Conservation (phyloP, 129 eudicot species). For the Mikania micrantha region DNA sequence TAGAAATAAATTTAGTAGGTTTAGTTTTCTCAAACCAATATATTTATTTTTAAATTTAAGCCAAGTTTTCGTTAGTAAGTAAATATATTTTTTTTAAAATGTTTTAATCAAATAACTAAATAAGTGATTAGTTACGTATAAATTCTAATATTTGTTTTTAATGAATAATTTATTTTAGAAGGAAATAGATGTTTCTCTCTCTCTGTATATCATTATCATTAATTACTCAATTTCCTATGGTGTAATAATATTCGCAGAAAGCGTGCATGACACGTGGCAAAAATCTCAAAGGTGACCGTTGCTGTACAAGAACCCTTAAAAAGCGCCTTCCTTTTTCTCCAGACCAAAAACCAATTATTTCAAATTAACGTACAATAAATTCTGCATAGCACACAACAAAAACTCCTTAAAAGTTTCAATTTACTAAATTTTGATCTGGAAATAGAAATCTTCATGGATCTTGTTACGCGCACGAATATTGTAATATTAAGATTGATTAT, state of each 20-base stretch:
- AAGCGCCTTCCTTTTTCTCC: constrained; percentile 5
- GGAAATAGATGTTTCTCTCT: background rate
- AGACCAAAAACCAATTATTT: background rate
- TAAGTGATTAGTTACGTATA: too few species aligned
- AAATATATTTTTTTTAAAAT: too few species aligned
- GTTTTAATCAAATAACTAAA: too few species aligned
- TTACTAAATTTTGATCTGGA: constrained; percentile 11
- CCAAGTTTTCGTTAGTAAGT: too few species aligned
- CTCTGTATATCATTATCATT: constrained; percentile 10
- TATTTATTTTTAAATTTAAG: too few species aligned
- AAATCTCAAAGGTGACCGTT: constrained; percentile 36
- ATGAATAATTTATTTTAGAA: background rate
- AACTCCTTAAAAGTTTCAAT: constrained; percentile 16
- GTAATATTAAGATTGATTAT: constrained; percentile 21
- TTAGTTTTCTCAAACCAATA: too few species aligned
- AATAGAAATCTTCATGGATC: constrained; percentile 10
- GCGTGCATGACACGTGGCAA: constrained; percentile 18
- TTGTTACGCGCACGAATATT: constrained; percentile 18
- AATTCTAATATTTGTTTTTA: too few species aligned
- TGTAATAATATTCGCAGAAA: constrained; percentile 12
- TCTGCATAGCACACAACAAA: background rate
- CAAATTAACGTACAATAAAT: constrained; percentile 12
- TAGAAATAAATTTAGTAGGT: too few species aligned
- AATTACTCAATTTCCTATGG: constrained; percentile 14
- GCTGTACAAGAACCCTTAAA: constrained; percentile 25